Conservation (phyloP, 225 moss, liverwort and hornwort genomes). For the Takakia lepidozioides region DNA sequence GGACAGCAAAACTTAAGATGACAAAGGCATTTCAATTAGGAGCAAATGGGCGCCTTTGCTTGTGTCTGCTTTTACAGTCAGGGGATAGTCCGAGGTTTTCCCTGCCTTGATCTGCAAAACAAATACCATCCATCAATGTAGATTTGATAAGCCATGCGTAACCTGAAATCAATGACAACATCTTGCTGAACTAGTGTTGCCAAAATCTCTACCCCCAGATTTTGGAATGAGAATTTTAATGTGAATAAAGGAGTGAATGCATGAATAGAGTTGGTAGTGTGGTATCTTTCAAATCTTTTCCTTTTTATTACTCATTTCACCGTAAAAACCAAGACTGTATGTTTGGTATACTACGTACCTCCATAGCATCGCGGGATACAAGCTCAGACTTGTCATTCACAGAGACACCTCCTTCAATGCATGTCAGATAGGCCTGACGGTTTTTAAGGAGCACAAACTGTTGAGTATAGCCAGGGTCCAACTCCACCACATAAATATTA, state of each 20-base stretch:
- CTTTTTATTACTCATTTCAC: background rate
- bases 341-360: slow-evolving; percentile 30
- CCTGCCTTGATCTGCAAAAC: slow-evolving; percentile 50
- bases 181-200: background rate
- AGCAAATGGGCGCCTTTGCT: slow-evolving; percentile 69
- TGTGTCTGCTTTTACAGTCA: slow-evolving; percentile 56
- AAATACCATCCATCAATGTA: background rate
- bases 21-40: slow-evolving; percentile 73
- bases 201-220: background rate
- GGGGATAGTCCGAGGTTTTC: slow-evolving; percentile 28
- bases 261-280: background rate
- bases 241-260: background rate
- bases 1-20: too few species aligned
- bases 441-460: slow-evolving; percentile 41
- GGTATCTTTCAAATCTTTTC: background rate
- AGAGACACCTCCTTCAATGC: slow-evolving; percentile 64
- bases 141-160: background rate
- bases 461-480: slow-evolving; percentile 56
- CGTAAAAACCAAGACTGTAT: background rate
- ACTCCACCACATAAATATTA: slow-evolving; percentile 68
- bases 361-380: slow-evolving; percentile 61
- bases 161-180: background rate
- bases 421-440: slow-evolving; percentile 76
- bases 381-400: slow-evolving; percentile 43
- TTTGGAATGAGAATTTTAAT: background rate